Conservation (phyloP, 352 stramenopile genomes). For the Phytophthora niederhauseri region DNA sequence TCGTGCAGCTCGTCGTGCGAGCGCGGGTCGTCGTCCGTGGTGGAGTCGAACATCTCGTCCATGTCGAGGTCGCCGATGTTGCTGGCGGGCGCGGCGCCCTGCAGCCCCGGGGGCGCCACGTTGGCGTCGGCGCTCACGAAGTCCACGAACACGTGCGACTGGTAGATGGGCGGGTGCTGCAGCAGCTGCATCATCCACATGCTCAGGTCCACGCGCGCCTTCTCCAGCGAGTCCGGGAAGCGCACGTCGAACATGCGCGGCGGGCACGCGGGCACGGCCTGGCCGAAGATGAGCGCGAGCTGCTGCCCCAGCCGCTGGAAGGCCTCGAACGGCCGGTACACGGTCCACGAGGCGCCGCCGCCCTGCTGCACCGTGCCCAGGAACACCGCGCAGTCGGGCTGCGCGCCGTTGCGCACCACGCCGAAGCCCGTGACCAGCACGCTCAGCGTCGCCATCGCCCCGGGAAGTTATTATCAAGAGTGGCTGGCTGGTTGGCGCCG, state of each 20-base stretch:
- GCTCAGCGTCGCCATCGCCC: conserved; percentile 66
- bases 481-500: conserved; percentile 20
- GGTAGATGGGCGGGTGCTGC: conserved; percentile 78
- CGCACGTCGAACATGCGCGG: conserved; percentile 59
- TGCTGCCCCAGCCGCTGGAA: conserved; percentile 80
- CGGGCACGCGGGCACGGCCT: conserved; percentile 63
- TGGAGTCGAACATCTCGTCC: conserved; percentile 83
- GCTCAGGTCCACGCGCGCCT: conserved; percentile 69
- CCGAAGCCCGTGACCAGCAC: conserved; percentile 80
- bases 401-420: conserved; percentile 56
- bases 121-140: conserved; percentile 86
- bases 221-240: conserved; percentile 74
- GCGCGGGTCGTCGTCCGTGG: conserved; percentile 60
- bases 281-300: conserved; percentile 75
- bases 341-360: conserved; percentile 65
- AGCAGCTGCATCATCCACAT: conserved; percentile 87
- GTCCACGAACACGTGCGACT: conserved; percentile 85
- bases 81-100: conserved; percentile 26
- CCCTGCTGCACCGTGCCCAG: conserved; percentile 78
- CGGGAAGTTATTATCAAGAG: conserved; percentile 16
- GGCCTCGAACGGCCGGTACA: conserved; percentile 77
- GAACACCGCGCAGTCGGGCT: conserved; percentile 69
- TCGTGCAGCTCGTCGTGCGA: conserved; percentile 57
- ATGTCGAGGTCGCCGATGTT: conserved; percentile 88
- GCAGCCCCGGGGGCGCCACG: conserved; percentile 59